Percentiles rank a stretch among this genome's conserved stretches.
Evolutionary conservation across 192 early-diverging fungal genomes (phyloP).

Genomic region (Coemansia sp.): DNA sequence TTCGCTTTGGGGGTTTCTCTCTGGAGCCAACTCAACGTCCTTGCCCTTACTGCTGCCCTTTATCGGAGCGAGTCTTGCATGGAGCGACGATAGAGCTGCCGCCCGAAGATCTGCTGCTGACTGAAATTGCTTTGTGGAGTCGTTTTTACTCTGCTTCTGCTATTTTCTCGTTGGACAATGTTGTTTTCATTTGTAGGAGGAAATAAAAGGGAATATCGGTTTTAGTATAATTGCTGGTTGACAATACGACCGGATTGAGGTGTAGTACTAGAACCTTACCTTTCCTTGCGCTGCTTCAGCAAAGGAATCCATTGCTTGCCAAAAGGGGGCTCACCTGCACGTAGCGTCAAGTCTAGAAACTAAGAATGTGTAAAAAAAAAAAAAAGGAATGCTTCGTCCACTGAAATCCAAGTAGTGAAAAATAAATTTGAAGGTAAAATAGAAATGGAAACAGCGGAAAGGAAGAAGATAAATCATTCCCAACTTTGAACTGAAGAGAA

Average conservation of each 20-base stretch:
- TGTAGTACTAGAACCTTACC: neutral
- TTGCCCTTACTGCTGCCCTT: neutral
- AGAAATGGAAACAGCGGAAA: neutral
- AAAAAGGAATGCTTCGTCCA: neutral
- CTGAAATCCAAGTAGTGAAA: neutral
- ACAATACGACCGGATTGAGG: neutral
- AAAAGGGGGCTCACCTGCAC: neutral
- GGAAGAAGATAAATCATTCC: neutral
- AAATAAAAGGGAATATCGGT: neutral
- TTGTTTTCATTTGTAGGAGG: neutral
- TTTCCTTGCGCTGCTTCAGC: neutral
- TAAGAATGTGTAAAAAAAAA: neutral
- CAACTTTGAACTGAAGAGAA: neutral
- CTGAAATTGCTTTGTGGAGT: neutral
- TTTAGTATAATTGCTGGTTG: neutral
- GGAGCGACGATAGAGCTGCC: conserved; percentile 22
- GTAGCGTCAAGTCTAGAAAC: neutral
- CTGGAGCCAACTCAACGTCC: too few species aligned
- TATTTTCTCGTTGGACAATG: neutral
- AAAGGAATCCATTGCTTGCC: neutral
- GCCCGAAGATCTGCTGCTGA: conserved; percentile 20
- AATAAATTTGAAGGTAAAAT: neutral
- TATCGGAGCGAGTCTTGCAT: conserved; percentile 1
- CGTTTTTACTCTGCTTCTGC: neutral
- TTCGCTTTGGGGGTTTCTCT: neutral